A percentile compares a stretch with the other conserved stretches of the same genome.
Conservation (phyloP, 768 basidiomycete genomes). For the Amanita rimosa region DNA sequence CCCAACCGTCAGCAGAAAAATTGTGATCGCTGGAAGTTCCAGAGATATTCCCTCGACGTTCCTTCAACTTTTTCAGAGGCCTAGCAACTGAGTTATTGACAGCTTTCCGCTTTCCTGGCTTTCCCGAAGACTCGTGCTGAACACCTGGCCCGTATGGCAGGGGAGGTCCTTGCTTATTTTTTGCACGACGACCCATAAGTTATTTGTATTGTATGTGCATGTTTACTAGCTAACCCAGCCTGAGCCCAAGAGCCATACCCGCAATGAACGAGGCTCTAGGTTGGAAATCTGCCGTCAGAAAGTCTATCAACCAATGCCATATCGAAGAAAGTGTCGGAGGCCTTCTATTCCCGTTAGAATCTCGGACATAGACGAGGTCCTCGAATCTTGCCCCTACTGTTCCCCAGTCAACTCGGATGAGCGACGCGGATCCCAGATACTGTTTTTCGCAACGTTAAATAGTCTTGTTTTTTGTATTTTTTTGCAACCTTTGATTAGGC, state of each 20-base stretch:
- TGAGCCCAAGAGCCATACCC: conserved; percentile 71
- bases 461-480: no score
- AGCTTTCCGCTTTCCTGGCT: conserved; percentile 65
- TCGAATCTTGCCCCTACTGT: conserved; percentile 57
- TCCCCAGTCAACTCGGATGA: conserved; percentile 79
- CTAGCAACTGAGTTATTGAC: conserved; percentile 21
- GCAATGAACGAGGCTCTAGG: conserved; percentile 81
- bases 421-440: conserved; percentile 69
- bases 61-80: conserved; percentile 31
- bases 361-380: conserved; percentile 54
- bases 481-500: conserved; percentile 9
- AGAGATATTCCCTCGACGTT: conserved; percentile 16
- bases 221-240: conserved; percentile 50
- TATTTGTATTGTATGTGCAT: conserved; percentile 4
- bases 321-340: conserved; percentile 56
- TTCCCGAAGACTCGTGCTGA: conserved; percentile 32
- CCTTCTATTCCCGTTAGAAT: conserved; percentile 37
- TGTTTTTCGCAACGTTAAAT: conserved; percentile 17
- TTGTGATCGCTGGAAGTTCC: conserved; percentile 14
- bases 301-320: conserved; percentile 63
- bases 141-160: conserved; percentile 36
- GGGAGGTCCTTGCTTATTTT: conserved; percentile 74
- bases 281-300: conserved; percentile 90
- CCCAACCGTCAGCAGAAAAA: conserved; percentile 45
- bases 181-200: conserved; percentile 73